A percentile compares a stretch with the other conserved stretches of the same genome.
phyloP scores from a whole-genome alignment of 1,284 basidiomycete species.

The Rhodotorula sp. region DNA sequence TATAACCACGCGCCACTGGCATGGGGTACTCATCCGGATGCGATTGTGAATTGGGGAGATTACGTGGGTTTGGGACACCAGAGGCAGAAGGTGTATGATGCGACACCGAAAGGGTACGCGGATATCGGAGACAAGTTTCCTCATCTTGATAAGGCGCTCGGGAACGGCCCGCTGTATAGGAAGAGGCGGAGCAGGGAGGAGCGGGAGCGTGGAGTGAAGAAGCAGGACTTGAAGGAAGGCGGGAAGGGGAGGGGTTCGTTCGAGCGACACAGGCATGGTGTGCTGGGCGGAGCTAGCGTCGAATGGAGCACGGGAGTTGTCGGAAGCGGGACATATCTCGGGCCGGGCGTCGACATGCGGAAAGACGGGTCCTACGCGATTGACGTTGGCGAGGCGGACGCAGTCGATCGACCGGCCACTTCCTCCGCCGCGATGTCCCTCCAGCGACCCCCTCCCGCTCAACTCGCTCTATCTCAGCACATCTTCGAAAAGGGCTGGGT shows the following conservation, averaged over 20 bases:
- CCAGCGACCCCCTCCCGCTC: background rate
- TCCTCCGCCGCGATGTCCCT: background rate
- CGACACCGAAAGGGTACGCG: conserved; percentile 17
- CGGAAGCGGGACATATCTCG: conserved; percentile 26
- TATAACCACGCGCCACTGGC: conserved; percentile 1
- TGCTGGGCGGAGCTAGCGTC: conserved; percentile 23
- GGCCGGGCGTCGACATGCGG: conserved; percentile 30
- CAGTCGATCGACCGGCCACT: background rate
- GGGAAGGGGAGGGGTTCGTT: background rate
- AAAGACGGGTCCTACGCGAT: conserved; percentile 10
- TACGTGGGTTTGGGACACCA: conserved; percentile 24
- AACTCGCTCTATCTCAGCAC: conserved; percentile 10
- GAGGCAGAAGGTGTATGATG: conserved; percentile 7
- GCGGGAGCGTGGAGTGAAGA: background rate
- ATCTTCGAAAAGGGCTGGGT: conserved; percentile 26
- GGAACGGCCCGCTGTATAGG: background rate
- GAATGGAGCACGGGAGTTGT: conserved; percentile 32
- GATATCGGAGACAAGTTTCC: conserved; percentile 22
- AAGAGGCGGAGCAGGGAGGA: background rate
- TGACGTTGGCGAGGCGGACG: background rate
- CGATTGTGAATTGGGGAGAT: conserved; percentile 14
- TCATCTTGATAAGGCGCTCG: background rate
- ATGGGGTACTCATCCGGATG: conserved; percentile 15
- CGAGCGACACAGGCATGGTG: conserved; percentile 19
- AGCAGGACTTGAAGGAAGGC: background rate